Base-by-base conservation (phyloP, 1,284 basidiomycete species). In the Cutaneotrichosporon curvatum region DNA sequence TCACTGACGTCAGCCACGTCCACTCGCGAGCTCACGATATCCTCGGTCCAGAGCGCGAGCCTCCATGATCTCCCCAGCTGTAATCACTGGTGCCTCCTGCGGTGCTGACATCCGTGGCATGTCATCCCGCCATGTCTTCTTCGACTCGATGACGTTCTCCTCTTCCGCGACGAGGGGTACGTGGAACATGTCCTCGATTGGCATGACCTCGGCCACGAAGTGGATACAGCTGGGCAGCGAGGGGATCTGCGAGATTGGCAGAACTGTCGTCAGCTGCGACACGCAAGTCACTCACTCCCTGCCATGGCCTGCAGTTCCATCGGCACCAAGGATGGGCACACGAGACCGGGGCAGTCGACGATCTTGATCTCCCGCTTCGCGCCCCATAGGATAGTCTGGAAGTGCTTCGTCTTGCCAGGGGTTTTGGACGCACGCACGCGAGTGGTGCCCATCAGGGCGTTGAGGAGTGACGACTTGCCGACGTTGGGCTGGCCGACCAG, bases 321-420 rank as follows among this genome's bases (percentile, higher is more conserved):
- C 4, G 81, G 83, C 4, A 83, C 78, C 52, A 81, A 77, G 52
- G 81, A 83, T 4, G 87, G 87, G 74, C 89, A 81, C 6, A 90
- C 85, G 11, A 91, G 77, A 12, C 87, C 87, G 0, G 87, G 87
- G 55, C 87, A 90, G 67, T 90, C 86, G 30, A 87, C 86, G 22
- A 91, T 77, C 40, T 84, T 82, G 49, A 92, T 78, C 51, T 87
- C 82, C 2, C 76, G 72, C 37, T 83, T 87, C 14, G 28, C 36
- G 3, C 65, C 67, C 85, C 84, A 91, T 67, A 84, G 91, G 40
- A 89, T 78, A 0, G 90, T 92, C 68, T 94, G 89, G 64, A 88
- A 91, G 64, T 92, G 88, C 69, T 91, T 94, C 2, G 88, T 94
- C 85, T 95, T 95, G 48, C 91, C 91, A 1, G 91, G 90, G 0